phyloP scores from a whole-genome alignment of 768 basidiomycete genomes.

The Cystofilobasidium capitatum region DNA sequence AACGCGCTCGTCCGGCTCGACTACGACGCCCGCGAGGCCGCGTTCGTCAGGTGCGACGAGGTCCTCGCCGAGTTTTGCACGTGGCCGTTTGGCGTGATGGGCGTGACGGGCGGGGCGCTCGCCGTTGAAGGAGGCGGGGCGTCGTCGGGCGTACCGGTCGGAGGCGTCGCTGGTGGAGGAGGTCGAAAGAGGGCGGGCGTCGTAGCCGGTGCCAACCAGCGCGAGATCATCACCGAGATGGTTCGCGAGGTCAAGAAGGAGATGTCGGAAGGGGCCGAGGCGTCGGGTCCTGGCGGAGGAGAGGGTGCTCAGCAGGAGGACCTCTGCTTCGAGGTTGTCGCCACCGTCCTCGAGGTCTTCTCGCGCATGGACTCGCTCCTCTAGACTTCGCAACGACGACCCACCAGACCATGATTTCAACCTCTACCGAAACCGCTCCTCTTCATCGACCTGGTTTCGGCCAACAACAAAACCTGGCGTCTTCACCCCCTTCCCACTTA shows the following conservation, averaged over 20 bases:
- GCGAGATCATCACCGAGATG: conserved; percentile 43
- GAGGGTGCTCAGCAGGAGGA: conserved; percentile 46
- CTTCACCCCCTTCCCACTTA: too few species aligned
- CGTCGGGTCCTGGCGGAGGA: conserved; percentile 30
- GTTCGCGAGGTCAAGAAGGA: conserved; percentile 41
- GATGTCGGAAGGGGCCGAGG: conserved; percentile 30
- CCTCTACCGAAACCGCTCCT: too few species aligned
- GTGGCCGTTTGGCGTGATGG: conserved; percentile 65
- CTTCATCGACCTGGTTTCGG: too few species aligned
- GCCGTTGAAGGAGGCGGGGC: not conserved
- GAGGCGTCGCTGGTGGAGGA: conserved; percentile 23
- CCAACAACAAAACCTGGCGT: too few species aligned
- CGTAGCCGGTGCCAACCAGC: conserved; percentile 30
- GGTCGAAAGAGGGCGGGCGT: conserved; percentile 30
- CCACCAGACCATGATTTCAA: too few species aligned
- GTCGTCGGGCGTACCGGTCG: conserved; percentile 8
- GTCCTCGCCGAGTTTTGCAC: conserved; percentile 78
- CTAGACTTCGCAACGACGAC: conserved; percentile 43
- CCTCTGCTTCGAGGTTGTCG: conserved; percentile 76
- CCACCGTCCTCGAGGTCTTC: conserved; percentile 85
- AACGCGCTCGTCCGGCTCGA: conserved; percentile 80
- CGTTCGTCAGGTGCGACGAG: conserved; percentile 88
- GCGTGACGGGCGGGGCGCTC: conserved; percentile 14
- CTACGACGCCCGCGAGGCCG: conserved; percentile 87
- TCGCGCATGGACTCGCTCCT: conserved; percentile 82